Conservation (phyloP, 192 early-diverging fungal species). For the Backusella luteola region DNA sequence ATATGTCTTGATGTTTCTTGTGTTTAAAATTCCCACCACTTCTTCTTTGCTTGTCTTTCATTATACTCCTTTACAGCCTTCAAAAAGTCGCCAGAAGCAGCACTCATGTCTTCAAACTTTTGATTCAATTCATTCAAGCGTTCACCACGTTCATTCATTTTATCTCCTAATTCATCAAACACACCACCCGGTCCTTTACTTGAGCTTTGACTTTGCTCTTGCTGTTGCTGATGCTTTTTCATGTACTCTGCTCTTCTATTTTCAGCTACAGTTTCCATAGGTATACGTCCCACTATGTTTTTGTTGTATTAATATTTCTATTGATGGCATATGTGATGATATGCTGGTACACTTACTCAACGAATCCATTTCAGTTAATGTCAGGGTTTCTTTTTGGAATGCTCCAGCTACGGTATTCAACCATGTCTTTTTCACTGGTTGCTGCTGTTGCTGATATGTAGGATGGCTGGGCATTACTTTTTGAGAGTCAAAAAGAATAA, state of each 20-base stretch:
- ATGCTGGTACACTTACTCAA: constrained; percentile 16
- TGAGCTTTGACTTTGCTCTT: constrained; percentile 3
- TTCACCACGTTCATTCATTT: constrained; percentile 70
- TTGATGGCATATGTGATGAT: no score
- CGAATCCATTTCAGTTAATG: constrained; percentile 28
- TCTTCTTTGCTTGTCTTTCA: constrained; percentile 60
- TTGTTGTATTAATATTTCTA: background rate
- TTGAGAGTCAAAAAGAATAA: constrained; percentile 29
- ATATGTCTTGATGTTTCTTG: background rate
- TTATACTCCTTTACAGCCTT: constrained; percentile 57
- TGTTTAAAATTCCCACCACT: constrained; percentile 65
- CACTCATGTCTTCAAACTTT: constrained; percentile 56
- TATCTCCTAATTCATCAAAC: constrained; percentile 35
- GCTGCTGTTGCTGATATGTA: background rate
- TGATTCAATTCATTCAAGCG: constrained; percentile 51
- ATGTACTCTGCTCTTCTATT: constrained; percentile 21
- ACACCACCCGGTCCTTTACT: constrained; percentile 15
- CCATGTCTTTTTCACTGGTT: constrained; percentile 31
- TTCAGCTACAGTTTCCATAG: background rate
- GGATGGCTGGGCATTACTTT: constrained; percentile 20
- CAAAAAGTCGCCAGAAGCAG: constrained; percentile 54
- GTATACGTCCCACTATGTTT: constrained; percentile 9
- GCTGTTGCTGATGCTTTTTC: constrained; percentile 1
- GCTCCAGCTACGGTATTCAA: constrained; percentile 30
- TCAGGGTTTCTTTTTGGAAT: constrained; percentile 26